These are phyloP conservation scores for Saccharomycopsis hybrid DNA, from an alignment of 1,139 yeast species.

Conservation along the genomic window DNA sequence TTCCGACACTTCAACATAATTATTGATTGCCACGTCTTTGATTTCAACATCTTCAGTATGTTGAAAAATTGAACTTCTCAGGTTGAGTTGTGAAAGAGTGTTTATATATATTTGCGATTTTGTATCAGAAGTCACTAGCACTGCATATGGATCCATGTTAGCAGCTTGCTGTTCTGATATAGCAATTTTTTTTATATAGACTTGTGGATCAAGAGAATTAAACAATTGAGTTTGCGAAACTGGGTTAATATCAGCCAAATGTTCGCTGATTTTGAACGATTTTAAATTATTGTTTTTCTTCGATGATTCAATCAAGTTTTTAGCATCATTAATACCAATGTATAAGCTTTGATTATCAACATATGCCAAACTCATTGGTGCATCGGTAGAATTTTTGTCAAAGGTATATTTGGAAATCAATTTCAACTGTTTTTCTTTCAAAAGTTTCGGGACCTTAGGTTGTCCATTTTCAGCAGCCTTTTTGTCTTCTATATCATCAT, in stretches of 20 bases:
- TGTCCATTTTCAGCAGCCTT: not conserved
- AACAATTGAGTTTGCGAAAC: not conserved
- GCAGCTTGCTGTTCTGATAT: not conserved
- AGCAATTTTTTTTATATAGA: conserved; percentile 14
- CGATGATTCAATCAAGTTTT: not conserved
- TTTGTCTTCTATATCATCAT: not conserved
- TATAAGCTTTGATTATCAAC: not conserved
- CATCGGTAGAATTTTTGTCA: conserved; percentile 15
- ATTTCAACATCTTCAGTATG: not conserved
- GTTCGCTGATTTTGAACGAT: conserved; percentile 2
- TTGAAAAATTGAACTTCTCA: not conserved
- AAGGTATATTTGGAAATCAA: conserved; percentile 3
- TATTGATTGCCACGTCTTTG: not conserved
- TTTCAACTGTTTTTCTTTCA: conserved; percentile 6
- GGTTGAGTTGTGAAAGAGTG: not conserved
- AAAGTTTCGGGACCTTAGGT: conserved; percentile 10
- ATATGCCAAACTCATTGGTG: conserved; percentile 14
- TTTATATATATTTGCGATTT: conserved; percentile 4
- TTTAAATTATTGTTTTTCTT: conserved; percentile 6
- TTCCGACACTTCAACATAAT: too few species aligned
- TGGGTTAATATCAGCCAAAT: not conserved
- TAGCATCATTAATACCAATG: conserved; percentile 17
- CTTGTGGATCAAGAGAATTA: not conserved
- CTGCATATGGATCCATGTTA: not conserved
- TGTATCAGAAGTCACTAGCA: conserved; percentile 5